Percentiles rank a stretch among this genome's conserved stretches.
Conservation (phyloP, 2,329 filamentous ascomycete species). For the Aspergillus transmontanensis region DNA sequence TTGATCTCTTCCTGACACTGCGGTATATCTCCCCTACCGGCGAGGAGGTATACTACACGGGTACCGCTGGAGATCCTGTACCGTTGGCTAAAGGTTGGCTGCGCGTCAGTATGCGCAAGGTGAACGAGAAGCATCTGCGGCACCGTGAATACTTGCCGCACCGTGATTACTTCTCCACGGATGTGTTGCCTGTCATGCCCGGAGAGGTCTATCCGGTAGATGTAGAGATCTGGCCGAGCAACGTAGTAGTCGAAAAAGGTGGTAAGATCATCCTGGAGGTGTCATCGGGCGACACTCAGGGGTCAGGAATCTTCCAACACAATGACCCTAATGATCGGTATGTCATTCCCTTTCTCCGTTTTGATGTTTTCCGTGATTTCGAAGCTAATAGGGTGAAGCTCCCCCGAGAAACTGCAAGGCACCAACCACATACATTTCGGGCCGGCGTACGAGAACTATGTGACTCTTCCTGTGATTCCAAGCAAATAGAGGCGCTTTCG, state of each 20-base stretch:
- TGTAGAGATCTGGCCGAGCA: slow-evolving; percentile 46
- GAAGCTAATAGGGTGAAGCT: slow-evolving; percentile 29
- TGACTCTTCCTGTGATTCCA: slow-evolving; percentile 53
- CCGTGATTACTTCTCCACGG: slow-evolving; percentile 54
- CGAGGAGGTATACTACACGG: slow-evolving; percentile 58
- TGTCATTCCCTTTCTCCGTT: not conserved
- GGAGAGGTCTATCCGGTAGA: slow-evolving; percentile 56
- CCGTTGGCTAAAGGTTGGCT: slow-evolving; percentile 59
- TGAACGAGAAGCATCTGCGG: slow-evolving; percentile 46
- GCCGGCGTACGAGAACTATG: slow-evolving; percentile 47
- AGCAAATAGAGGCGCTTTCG: not conserved
- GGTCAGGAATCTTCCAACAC: slow-evolving; percentile 53
- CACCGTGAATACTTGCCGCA: slow-evolving; percentile 52
- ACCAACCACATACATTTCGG: slow-evolving; percentile 55
- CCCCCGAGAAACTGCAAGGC: slow-evolving; percentile 48
- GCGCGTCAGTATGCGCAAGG: slow-evolving; percentile 54
- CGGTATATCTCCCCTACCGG: slow-evolving; percentile 53
- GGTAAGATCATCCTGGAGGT: slow-evolving; percentile 34
- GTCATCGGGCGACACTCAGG: slow-evolving; percentile 53
- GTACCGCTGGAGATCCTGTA: slow-evolving; percentile 58
- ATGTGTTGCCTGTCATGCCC: slow-evolving; percentile 50
- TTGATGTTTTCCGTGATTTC: not conserved
- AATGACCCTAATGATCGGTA: slow-evolving; percentile 42
- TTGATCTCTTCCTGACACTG: slow-evolving; percentile 60
- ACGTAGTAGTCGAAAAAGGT: slow-evolving; percentile 38